Evolutionary conservation across 495 filamentous ascomycete species (phyloP).

Genomic region (Gamarada debralockiae): DNA sequence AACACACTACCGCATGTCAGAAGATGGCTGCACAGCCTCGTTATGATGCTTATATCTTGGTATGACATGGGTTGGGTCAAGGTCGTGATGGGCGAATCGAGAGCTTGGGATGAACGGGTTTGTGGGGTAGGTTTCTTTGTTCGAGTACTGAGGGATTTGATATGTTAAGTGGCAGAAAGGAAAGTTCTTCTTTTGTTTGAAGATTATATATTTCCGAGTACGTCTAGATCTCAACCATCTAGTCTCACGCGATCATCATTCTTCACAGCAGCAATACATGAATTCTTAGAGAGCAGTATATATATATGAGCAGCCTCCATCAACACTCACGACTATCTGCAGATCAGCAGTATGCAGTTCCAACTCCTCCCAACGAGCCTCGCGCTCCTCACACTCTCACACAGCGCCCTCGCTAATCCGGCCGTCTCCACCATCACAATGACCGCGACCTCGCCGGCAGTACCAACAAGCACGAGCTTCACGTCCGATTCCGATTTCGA

Average conservation of each 20-base stretch:
- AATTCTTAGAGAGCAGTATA: too few species aligned
- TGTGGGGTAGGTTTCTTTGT: not conserved
- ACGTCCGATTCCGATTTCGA: slow-evolving; percentile 45
- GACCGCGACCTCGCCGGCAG: not conserved
- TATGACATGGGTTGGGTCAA: too few species aligned
- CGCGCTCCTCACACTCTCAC: slow-evolving; percentile 11
- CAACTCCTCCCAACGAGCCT: slow-evolving; percentile 4
- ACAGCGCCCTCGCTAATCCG: slow-evolving; percentile 4
- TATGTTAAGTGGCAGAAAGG: not conserved
- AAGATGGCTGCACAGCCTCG: not conserved
- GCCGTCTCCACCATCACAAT: slow-evolving; percentile 18
- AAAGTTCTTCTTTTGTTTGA: not conserved
- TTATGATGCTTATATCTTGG: not conserved
- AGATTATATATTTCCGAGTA: not conserved
- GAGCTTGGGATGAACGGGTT: not conserved
- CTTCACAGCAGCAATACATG: too few species aligned
- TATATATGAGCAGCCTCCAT: too few species aligned
- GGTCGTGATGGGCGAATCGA: not conserved
- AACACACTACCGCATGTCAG: too few species aligned
- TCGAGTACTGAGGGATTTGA: too few species aligned
- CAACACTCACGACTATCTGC: too few species aligned
- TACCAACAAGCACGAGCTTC: slow-evolving; percentile 32
- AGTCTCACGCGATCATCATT: too few species aligned
- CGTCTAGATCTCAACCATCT: too few species aligned
- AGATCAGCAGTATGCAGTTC: not conserved